These are phyloP conservation scores for Allium fistulosum DNA, from an alignment of 106 monocot genomes.

Conservation along the genomic window DNA sequence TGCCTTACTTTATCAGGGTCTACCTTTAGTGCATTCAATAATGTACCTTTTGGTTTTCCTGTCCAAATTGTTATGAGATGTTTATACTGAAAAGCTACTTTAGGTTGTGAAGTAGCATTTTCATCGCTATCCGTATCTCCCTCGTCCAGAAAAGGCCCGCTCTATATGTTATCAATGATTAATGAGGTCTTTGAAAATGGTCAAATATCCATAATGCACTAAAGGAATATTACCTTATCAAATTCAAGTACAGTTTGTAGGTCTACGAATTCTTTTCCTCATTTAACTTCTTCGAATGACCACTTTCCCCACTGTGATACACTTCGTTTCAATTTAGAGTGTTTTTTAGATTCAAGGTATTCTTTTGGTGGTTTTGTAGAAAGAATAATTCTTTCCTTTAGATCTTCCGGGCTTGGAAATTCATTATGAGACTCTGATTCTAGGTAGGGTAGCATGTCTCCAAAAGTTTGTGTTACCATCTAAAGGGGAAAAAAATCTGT, in stretches of 20 bases:
- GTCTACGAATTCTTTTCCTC: slow-evolving; percentile 48
- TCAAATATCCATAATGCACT: background rate
- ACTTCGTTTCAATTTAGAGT: slow-evolving; percentile 20
- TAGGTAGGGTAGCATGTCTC: slow-evolving; percentile 40
- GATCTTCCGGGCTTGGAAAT: slow-evolving; percentile 46
- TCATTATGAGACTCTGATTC: slow-evolving; percentile 14
- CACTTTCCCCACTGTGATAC: slow-evolving; percentile 17
- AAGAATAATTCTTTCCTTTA: slow-evolving; percentile 36
- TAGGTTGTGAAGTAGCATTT: slow-evolving; percentile 15
- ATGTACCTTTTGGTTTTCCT: slow-evolving; percentile 47
- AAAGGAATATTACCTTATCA: slow-evolving; percentile 28
- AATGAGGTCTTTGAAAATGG: background rate
- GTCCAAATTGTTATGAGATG: slow-evolving; percentile 56
- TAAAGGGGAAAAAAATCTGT: slow-evolving; percentile 7
- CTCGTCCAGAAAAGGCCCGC: slow-evolving; percentile 11
- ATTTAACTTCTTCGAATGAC: slow-evolving; percentile 29
- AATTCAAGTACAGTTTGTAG: slow-evolving; percentile 30
- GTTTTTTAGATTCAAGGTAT: slow-evolving; percentile 42
- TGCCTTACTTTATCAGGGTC: slow-evolving; percentile 58
- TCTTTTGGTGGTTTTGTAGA: slow-evolving; percentile 63
- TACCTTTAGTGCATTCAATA: slow-evolving; percentile 29
- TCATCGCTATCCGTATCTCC: slow-evolving; percentile 29
- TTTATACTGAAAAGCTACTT: slow-evolving; percentile 32
- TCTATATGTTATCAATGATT: background rate
- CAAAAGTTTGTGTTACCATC: slow-evolving; percentile 65